phyloP scores from a whole-genome alignment of 495 filamentous ascomycete species.

The Emericellopsis terricola region DNA sequence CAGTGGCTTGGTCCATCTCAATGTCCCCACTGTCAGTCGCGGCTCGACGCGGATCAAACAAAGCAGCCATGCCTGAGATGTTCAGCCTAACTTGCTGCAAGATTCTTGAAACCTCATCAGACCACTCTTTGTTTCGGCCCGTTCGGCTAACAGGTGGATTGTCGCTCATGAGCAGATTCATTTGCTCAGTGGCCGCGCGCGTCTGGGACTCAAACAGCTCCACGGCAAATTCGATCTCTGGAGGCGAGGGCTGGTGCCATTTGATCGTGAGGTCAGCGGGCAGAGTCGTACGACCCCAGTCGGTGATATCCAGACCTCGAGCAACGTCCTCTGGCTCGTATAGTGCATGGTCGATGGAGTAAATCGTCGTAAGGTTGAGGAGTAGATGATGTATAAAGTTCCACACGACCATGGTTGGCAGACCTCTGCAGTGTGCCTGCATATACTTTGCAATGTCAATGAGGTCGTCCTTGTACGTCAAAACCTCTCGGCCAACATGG shows the following conservation, averaged over 20 bases:
- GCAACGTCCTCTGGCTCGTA: slow-evolving; percentile 50
- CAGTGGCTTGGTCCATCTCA: slow-evolving; percentile 27
- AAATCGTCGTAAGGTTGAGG: slow-evolving; percentile 88
- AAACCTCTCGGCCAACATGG: slow-evolving; percentile 76
- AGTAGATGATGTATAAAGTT: slow-evolving; percentile 98
- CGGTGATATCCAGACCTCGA: slow-evolving; percentile 35
- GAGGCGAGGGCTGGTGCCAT: slow-evolving; percentile 71
- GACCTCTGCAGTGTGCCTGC: slow-evolving; percentile 84
- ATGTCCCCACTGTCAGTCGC: slow-evolving; percentile 25
- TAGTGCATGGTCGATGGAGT: slow-evolving; percentile 71
- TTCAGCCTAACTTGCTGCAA: slow-evolving; percentile 70
- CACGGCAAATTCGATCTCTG: slow-evolving; percentile 75
- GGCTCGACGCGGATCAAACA: slow-evolving; percentile 68
- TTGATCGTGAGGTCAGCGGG: slow-evolving; percentile 61
- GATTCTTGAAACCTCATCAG: slow-evolving; percentile 84
- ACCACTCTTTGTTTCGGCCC: slow-evolving; percentile 95
- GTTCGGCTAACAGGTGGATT: slow-evolving; percentile 76
- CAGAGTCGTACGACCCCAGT: slow-evolving; percentile 62
- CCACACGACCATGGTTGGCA: slow-evolving; percentile 86
- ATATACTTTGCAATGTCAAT: slow-evolving; percentile 87
- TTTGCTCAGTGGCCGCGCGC: slow-evolving; percentile 29
- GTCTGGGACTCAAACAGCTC: slow-evolving; percentile 73
- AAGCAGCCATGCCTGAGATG: slow-evolving; percentile 67
- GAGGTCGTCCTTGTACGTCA: slow-evolving; percentile 73
- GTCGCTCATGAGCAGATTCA: slow-evolving; percentile 60